Conservation (phyloP, 768 basidiomycete genomes). For the Boletales sp. region DNA sequence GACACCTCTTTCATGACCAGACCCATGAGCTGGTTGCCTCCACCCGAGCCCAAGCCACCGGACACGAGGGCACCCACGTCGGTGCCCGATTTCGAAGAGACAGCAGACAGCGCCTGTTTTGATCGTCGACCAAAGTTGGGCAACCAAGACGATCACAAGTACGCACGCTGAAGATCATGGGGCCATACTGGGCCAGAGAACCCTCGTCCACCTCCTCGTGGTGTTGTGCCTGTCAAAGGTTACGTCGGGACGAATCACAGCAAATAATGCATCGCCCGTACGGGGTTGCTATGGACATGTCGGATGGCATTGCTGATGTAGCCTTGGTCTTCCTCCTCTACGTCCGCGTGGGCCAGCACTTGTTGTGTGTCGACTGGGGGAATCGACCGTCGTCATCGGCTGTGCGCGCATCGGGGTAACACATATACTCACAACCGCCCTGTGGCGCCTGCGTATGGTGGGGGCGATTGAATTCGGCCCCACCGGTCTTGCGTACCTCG, state of each 20-base stretch:
- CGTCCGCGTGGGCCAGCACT: conserved; percentile 50
- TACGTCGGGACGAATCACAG: not conserved
- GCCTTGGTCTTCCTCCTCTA: conserved; percentile 3
- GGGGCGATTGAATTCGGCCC: conserved; percentile 58
- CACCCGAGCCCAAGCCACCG: conserved; percentile 36
- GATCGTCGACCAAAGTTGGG: conserved; percentile 2
- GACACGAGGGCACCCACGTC: conserved; percentile 21
- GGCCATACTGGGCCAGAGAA: conserved; percentile 16
- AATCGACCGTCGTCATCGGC: conserved; percentile 1
- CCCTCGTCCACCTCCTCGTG: conserved; percentile 8
- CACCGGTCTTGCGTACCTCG: conserved; percentile 54
- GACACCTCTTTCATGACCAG: conserved; percentile 79
- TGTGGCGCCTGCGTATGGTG: conserved; percentile 36
- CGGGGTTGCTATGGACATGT: conserved; percentile 22
- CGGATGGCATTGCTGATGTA: conserved; percentile 15
- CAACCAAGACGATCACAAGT: not conserved
- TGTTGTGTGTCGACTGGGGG: conserved; percentile 59
- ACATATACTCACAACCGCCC: conserved; percentile 22
- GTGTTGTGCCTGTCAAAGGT: conserved; percentile 11
- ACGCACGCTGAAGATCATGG: conserved; percentile 22
- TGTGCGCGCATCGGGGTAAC: conserved; percentile 5
- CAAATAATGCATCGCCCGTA: conserved; percentile 1
- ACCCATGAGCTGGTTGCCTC: conserved; percentile 67
- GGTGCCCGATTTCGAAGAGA: conserved; percentile 29
- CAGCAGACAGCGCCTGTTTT: conserved; percentile 17